Percentiles rank a stretch among this genome's conserved stretches.
phyloP scores from a whole-genome alignment of 371 early-diverging fungal genomes.

The Amoeboaphelidium occidentale region DNA sequence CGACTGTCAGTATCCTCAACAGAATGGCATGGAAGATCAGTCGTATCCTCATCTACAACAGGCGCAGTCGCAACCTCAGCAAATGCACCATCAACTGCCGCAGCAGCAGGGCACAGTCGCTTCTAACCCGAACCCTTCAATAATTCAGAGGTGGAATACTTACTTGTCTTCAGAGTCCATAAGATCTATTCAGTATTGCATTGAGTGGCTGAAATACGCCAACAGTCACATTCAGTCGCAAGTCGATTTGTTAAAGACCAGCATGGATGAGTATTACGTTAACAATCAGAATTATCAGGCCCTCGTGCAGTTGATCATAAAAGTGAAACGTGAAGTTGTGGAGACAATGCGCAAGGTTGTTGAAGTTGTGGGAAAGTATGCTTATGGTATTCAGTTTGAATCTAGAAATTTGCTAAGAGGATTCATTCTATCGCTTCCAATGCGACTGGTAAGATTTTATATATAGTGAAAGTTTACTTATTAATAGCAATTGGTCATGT shows the following conservation, averaged over 20 bases:
- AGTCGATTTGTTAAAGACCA: background rate
- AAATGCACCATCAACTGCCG: no score
- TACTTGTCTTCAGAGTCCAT: no score
- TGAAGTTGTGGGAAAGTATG: slow-evolving; percentile 60
- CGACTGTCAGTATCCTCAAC: no score
- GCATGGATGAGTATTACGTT: background rate
- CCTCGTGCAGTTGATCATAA: slow-evolving; percentile 14
- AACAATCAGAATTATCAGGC: background rate
- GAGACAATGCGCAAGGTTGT: slow-evolving; percentile 66
- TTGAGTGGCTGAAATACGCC: background rate
- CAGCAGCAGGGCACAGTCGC: no score
- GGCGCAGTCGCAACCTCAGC: no score
- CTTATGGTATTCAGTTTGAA: slow-evolving; percentile 58
- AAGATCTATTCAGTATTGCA: background rate
- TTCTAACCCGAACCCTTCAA: no score
- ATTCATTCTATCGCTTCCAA: slow-evolving; percentile 59
- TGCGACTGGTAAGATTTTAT: slow-evolving; percentile 29
- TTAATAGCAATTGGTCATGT: background rate
- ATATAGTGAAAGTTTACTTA: background rate
- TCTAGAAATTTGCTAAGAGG: slow-evolving; percentile 54
- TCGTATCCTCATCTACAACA: no score
- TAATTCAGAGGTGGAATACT: no score
- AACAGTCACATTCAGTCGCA: background rate
- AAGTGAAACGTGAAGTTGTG: slow-evolving; percentile 53
- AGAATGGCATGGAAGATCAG: no score